These are phyloP conservation scores for Hydrangea macrophylla DNA, from an alignment of 148 eudicot genomes.

Conservation along the genomic window DNA sequence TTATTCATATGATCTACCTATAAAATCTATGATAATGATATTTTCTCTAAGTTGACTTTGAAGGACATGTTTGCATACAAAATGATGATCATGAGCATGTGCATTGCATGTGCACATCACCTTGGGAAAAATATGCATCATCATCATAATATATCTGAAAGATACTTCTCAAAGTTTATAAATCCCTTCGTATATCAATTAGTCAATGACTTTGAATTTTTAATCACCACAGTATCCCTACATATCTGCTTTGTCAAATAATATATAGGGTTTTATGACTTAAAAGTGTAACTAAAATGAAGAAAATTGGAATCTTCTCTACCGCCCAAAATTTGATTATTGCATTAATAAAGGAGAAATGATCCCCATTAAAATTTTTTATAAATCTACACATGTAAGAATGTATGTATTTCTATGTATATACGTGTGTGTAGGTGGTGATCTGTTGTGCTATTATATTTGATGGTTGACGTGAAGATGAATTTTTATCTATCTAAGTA, in stretches of 20 bases:
- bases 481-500: too few species aligned
- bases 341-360: neutral
- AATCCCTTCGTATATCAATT: neutral
- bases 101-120: neutral
- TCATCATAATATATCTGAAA: constrained; percentile 14
- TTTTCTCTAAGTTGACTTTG: neutral
- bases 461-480: too few species aligned
- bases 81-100: neutral
- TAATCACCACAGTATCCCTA: constrained; percentile 33
- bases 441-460: too few species aligned
- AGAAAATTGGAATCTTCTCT: constrained; percentile 4
- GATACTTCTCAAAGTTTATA: constrained; percentile 1
- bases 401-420: too few species aligned
- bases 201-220: constrained; percentile 6
- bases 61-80: neutral
- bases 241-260: constrained; percentile 32
- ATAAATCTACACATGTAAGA: too few species aligned
- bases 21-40: neutral
- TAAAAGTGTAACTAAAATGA: constrained; percentile 12
- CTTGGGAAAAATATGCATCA: neutral
- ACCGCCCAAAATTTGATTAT: constrained; percentile 7
- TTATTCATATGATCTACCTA: neutral
- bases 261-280: constrained; percentile 9
- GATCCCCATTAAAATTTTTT: too few species aligned
- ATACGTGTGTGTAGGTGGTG: too few species aligned